Evolutionary conservation across 257 asterid species (phyloP).

Genomic region (Euphrasia confusa): DNA sequence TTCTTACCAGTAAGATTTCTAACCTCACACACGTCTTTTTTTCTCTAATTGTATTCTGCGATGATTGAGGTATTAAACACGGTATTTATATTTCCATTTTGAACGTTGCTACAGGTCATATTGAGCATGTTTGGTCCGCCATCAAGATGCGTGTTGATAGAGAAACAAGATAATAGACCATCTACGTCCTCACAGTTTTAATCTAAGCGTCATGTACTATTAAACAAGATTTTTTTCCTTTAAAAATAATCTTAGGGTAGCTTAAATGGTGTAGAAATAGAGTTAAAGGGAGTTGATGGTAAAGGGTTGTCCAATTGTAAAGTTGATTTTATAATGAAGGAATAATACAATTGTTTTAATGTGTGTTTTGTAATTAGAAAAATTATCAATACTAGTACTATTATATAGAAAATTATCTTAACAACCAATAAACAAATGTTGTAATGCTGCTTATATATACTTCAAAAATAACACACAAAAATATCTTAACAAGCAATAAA

Average conservation of each 20-base stretch:
- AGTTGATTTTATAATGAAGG: not conserved
- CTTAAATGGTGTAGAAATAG: too few species aligned
- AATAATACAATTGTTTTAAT: not conserved
- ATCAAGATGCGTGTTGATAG: constrained; percentile 78
- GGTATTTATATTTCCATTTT: not conserved
- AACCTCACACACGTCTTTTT: not conserved
- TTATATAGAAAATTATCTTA: too few species aligned
- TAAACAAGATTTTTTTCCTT: not conserved
- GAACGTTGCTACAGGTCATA: constrained; percentile 53
- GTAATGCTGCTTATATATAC: too few species aligned
- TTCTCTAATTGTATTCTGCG: not conserved
- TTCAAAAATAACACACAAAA: too few species aligned
- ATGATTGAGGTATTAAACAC: not conserved
- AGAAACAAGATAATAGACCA: constrained; percentile 93
- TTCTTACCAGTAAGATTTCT: constrained; percentile 74
- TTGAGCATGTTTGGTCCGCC: constrained; percentile 99
- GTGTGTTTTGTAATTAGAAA: not conserved
- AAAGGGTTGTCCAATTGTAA: not conserved
- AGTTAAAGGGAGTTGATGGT: too few species aligned
- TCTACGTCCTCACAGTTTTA: constrained; percentile 77
- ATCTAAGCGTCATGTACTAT: constrained; percentile 6
- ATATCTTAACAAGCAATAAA: too few species aligned
- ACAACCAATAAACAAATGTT: too few species aligned
- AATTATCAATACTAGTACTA: too few species aligned
- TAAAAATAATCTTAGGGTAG: too few species aligned